Percentiles rank a stretch among this genome's conserved stretches.
These are phyloP conservation scores for Vachellia collinsii DNA, from an alignment of 306 rosid genomes.

Conservation along the genomic window DNA sequence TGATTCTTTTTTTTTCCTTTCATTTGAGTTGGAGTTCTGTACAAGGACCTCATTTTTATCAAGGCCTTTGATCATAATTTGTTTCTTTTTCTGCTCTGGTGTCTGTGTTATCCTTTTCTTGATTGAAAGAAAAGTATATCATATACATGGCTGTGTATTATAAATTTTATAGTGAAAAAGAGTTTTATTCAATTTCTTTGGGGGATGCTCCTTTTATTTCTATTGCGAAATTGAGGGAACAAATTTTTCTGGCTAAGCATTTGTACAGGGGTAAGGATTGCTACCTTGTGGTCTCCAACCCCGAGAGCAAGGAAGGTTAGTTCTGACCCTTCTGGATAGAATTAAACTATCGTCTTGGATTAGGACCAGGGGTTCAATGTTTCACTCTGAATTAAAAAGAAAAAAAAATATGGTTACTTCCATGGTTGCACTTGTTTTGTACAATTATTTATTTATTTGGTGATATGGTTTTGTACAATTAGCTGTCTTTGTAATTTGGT, in stretches of 20 bases:
- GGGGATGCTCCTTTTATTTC: neutral
- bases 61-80: neutral
- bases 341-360: neutral
- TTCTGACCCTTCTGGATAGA: no score
- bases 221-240: neutral
- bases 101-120: neutral
- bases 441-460: no score
- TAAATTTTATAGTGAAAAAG: neutral
- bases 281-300: neutral
- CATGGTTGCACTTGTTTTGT: no score
- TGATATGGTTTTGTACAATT: no score
- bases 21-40: neutral
- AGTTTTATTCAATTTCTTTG: neutral
- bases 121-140: neutral
- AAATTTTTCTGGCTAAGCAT: neutral
- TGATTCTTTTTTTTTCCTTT: neutral
- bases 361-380: no score
- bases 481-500: no score
- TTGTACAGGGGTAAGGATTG: neutral
- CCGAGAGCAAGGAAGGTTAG: neutral
- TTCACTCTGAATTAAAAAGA: no score
- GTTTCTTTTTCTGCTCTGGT: neutral
- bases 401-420: no score
- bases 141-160: neutral
- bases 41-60: neutral